Evolutionary conservation across 2,329 filamentous ascomycete species (phyloP).

Genomic region (Davidsoniella eucalypti): DNA sequence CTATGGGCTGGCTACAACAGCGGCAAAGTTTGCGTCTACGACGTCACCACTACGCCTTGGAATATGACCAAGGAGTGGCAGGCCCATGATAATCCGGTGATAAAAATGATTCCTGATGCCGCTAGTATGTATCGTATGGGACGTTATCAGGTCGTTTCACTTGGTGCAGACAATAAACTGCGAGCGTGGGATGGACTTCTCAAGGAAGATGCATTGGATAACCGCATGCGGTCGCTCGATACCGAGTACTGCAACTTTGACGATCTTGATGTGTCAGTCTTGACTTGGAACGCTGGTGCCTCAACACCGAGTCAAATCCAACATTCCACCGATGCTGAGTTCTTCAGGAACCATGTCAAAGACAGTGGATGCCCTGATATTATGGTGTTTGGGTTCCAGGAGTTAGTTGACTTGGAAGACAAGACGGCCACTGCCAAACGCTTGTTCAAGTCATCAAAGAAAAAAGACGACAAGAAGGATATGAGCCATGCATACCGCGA

Average conservation of each 20-base stretch:
- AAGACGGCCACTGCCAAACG: slow-evolving; percentile 89
- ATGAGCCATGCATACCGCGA: slow-evolving; percentile 97
- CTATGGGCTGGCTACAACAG: slow-evolving; percentile 93
- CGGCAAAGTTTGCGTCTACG: slow-evolving; percentile 85
- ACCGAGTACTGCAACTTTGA: slow-evolving; percentile 72
- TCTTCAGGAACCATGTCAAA: slow-evolving; percentile 66
- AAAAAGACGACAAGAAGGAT: slow-evolving; percentile 68
- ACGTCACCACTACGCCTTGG: slow-evolving; percentile 72
- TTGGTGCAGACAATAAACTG: slow-evolving; percentile 75
- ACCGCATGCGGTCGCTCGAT: slow-evolving; percentile 71
- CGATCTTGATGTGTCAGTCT: slow-evolving; percentile 59
- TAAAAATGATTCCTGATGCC: slow-evolving; percentile 59
- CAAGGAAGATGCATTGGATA: slow-evolving; percentile 87
- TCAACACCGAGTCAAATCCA: slow-evolving; percentile 72
- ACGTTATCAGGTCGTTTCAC: slow-evolving; percentile 65
- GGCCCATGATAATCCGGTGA: slow-evolving; percentile 70
- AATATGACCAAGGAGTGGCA: slow-evolving; percentile 86
- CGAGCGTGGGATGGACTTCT: slow-evolving; percentile 84
- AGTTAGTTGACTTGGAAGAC: slow-evolving; percentile 94
- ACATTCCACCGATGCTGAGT: slow-evolving; percentile 54
- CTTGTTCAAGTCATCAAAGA: slow-evolving; percentile 53
- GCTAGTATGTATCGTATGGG: slow-evolving; percentile 77
- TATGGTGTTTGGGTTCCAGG: slow-evolving; percentile 90
- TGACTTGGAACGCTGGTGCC: slow-evolving; percentile 98
- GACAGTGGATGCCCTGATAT: slow-evolving; percentile 73